phyloP scores from a whole-genome alignment of 306 rosid genomes.

The Prinsepia uniflora region DNA sequence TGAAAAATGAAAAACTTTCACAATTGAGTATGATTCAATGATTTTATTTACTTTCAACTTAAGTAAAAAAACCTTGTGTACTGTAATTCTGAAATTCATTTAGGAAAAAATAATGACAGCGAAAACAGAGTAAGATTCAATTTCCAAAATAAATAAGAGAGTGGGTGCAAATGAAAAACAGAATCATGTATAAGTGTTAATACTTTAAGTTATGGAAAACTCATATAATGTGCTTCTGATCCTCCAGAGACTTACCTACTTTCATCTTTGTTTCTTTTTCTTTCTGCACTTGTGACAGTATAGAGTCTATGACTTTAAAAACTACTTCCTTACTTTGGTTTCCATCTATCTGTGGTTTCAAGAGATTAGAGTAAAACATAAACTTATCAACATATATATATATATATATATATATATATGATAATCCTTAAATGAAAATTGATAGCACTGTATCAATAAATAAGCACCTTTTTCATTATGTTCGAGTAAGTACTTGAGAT shows the following conservation, averaged over 20 bases:
- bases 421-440: constrained; percentile 3
- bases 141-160: neutral
- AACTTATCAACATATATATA: constrained; percentile 16
- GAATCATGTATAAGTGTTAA: neutral
- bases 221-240: neutral
- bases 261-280: constrained; percentile 39
- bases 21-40: neutral
- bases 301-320: constrained; percentile 64
- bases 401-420: constrained; percentile 7
- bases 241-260: constrained; percentile 39
- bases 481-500: constrained; percentile 54
- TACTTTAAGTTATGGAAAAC: constrained; percentile 12
- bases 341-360: constrained; percentile 65
- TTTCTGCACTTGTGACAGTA: constrained; percentile 50
- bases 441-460: constrained; percentile 12
- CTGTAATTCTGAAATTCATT: neutral
- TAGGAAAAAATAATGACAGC: neutral
- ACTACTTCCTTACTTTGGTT: constrained; percentile 61
- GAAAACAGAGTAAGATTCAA: neutral
- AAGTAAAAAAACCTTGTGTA: neutral
- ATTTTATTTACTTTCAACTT: neutral
- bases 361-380: constrained; percentile 1
- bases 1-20: constrained; percentile 16
- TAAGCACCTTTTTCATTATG: constrained; percentile 61
- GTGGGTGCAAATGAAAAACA: neutral